Percentiles rank a stretch among this genome's conserved stretches.
Conservation (phyloP, 306 rosid species). For the Begonia loranthoides region DNA sequence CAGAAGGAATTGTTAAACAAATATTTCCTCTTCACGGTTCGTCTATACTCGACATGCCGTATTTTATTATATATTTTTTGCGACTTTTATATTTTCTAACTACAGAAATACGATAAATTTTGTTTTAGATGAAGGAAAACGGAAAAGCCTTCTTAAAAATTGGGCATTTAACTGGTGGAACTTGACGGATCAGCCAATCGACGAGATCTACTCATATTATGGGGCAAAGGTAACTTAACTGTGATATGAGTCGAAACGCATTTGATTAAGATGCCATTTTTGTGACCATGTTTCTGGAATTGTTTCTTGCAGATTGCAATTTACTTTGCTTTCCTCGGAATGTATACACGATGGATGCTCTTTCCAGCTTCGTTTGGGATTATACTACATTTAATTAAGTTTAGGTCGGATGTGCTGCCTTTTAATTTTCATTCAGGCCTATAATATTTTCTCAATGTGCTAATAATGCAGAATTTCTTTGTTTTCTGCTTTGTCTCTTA, state of each 20-base stretch:
- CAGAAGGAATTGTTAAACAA: conserved; percentile 57
- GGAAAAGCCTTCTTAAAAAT: conserved; percentile 64
- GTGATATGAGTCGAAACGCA: conserved; percentile 5
- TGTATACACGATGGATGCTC: conserved; percentile 86
- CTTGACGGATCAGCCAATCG: conserved; percentile 70
- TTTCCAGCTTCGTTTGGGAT: conserved; percentile 76
- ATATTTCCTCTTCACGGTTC: conserved; percentile 91
- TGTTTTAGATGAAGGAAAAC: conserved; percentile 58
- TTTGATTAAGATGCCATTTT: conserved; percentile 3
- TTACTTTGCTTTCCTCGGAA: conserved; percentile 95
- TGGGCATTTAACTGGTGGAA: conserved; percentile 94
- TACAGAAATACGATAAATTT: conserved; percentile 19
- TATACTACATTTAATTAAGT: conserved; percentile 52
- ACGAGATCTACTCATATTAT: conserved; percentile 73
- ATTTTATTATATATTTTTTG: conserved; percentile 11
- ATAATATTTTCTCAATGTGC: conserved; percentile 9
- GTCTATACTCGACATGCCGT: conserved; percentile 10
- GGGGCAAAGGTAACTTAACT: conserved; percentile 65
- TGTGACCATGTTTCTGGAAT: conserved; percentile 13
- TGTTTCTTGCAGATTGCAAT: conserved; percentile 59
- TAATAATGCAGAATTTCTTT: conserved; percentile 8
- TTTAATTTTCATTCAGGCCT: conserved; percentile 5
- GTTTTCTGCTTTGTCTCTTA: conserved; percentile 10
- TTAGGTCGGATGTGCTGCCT: conserved; percentile 44
- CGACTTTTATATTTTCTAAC: conserved; percentile 10